phyloP scores from a whole-genome alignment of 306 rosid species.

The Pueraria montana region DNA sequence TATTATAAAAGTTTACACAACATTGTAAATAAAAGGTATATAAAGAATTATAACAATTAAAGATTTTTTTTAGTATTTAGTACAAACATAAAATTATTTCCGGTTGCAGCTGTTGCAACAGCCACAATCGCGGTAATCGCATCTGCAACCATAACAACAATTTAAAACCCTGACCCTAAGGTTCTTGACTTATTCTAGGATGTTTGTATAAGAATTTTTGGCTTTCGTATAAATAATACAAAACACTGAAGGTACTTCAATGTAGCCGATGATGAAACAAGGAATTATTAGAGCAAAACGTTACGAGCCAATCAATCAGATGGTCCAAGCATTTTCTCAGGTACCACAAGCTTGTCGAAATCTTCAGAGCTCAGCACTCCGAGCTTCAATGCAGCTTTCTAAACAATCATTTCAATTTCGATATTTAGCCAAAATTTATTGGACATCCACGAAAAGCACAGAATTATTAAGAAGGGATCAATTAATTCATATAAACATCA shows the following conservation, averaged over 20 bases:
- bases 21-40: too few species aligned
- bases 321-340: slow-evolving; percentile 98
- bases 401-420: slow-evolving; percentile 46
- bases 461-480: background rate
- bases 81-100: too few species aligned
- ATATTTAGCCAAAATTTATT: slow-evolving; percentile 36
- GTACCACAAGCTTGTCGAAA: slow-evolving; percentile 91
- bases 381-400: slow-evolving; percentile 97
- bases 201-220: too few species aligned
- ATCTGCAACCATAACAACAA: too few species aligned
- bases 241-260: slow-evolving; percentile 1
- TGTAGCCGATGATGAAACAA: slow-evolving; percentile 19
- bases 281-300: slow-evolving; percentile 13
- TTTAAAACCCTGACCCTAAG: too few species aligned
- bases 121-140: too few species aligned
- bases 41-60: too few species aligned
- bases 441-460: slow-evolving; percentile 20
- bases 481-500: slow-evolving; percentile 33
- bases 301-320: slow-evolving; percentile 61
- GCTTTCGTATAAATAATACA: too few species aligned
- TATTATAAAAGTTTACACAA: too few species aligned
- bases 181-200: too few species aligned
- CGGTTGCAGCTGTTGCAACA: too few species aligned
- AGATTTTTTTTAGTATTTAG: too few species aligned
- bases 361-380: slow-evolving; percentile 85